Conservation (phyloP, 23 red algal species). For the Gracilaria domingensis region DNA sequence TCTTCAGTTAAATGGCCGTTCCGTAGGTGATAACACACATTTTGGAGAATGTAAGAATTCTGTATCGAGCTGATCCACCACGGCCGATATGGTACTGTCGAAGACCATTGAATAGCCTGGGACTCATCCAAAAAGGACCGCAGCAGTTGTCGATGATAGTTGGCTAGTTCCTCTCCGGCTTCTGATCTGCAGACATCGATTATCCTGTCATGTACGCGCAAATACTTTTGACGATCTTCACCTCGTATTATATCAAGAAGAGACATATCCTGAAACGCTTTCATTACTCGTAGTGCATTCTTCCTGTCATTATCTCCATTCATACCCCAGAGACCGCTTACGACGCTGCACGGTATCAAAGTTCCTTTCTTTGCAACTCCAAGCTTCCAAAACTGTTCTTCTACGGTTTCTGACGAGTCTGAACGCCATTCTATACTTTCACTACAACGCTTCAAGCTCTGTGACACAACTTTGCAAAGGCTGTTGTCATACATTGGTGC, state of each 20-base stretch:
- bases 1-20: background rate
- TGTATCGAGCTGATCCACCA: background rate
- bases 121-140: background rate
- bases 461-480: background rate
- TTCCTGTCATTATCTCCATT: background rate
- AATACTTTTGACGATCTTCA: background rate
- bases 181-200: background rate
- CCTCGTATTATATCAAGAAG: background rate
- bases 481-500: constrained; percentile 17
- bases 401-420: background rate
- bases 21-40: background rate
- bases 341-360: background rate
- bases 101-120: background rate
- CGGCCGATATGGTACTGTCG: background rate
- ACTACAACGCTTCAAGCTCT: background rate
- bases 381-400: background rate
- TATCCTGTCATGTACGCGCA: background rate
- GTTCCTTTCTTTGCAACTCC: background rate
- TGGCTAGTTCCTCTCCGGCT: background rate
- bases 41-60: background rate
- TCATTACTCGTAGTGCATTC: background rate
- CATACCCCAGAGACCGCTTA: constrained; percentile 2
- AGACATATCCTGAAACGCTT: background rate
- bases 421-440: background rate
- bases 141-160: background rate